Conservation (phyloP, 2,329 filamentous ascomycete genomes). For the Beauveria rudraprayagi region DNA sequence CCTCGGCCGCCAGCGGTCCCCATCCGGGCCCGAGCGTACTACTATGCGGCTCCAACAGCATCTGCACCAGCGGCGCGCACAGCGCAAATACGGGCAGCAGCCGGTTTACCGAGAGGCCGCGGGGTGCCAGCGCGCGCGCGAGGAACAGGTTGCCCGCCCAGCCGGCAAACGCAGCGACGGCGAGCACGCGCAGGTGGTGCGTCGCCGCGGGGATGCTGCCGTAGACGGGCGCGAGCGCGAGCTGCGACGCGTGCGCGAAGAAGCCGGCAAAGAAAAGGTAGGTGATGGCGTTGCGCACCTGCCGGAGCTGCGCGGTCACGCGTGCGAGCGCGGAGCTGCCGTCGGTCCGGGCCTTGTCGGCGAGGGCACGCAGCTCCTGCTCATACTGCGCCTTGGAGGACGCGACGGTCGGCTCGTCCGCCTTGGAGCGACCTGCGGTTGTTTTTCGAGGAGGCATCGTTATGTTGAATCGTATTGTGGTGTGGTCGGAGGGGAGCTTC, state of each 20-base stretch:
- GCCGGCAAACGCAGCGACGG: slow-evolving; percentile 59
- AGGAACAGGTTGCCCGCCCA: slow-evolving; percentile 60
- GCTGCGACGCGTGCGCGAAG: slow-evolving; percentile 62
- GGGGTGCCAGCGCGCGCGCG: slow-evolving; percentile 20
- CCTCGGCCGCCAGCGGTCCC: slow-evolving; percentile 70
- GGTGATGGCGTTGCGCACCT: slow-evolving; percentile 28
- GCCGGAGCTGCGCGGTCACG: slow-evolving; percentile 27
- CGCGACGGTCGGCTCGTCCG: slow-evolving; percentile 12
- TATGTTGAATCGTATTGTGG: not conserved
- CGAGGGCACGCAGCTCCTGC: slow-evolving; percentile 44
- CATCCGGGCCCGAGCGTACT: slow-evolving; percentile 55
- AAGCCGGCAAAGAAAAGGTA: slow-evolving; percentile 39
- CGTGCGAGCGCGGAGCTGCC: slow-evolving; percentile 29
- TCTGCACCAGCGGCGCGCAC: slow-evolving; percentile 67
- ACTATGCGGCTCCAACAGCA: slow-evolving; percentile 61
- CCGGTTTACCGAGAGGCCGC: slow-evolving; percentile 37
- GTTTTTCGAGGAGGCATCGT: slow-evolving; percentile 4
- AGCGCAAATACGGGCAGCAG: slow-evolving; percentile 66
- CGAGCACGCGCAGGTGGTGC: slow-evolving; percentile 62
- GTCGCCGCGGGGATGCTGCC: slow-evolving; percentile 70
- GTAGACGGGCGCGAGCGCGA: slow-evolving; percentile 78
- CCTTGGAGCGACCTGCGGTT: slow-evolving; percentile 10
- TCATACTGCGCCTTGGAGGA: slow-evolving; percentile 37
- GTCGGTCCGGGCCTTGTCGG: slow-evolving; percentile 31
- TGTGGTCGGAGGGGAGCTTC: too few relatives aligned